Conservation (phyloP, 177 flowering plant genomes). For the Vitis hybrid region DNA sequence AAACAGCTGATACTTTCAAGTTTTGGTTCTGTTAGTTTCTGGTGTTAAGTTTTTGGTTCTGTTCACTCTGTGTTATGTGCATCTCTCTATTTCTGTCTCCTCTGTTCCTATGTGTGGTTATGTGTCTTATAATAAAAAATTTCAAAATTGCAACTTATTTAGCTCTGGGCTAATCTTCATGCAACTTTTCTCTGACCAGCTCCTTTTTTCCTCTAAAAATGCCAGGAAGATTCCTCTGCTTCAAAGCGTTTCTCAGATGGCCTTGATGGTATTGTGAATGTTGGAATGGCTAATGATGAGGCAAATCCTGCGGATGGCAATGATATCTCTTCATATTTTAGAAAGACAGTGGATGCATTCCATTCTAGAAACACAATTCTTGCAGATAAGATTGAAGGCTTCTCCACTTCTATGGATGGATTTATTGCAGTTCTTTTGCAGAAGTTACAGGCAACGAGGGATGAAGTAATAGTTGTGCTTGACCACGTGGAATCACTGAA, state of each 20-base stretch:
- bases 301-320: conserved; percentile 31
- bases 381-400: conserved; percentile 45
- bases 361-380: conserved; percentile 43
- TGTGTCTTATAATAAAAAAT: too few relatives aligned
- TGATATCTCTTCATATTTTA: conserved; percentile 32
- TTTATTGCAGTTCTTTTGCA: conserved; percentile 39
- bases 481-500: conserved; percentile 41
- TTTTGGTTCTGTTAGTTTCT: background rate
- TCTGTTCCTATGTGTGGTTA: background rate
- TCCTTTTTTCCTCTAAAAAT: conserved; percentile 6
- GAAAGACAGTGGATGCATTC: conserved; percentile 44
- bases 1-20: background rate
- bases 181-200: background rate
- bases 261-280: conserved; percentile 23
- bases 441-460: conserved; percentile 41
- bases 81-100: background rate
- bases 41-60: background rate
- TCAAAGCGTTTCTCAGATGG: conserved; percentile 25
- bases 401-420: conserved; percentile 49
- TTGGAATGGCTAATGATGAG: conserved; percentile 29
- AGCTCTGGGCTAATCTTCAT: background rate
- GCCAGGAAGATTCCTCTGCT: conserved; percentile 43
- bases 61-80: background rate
- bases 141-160: background rate
- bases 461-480: conserved; percentile 26